Evolutionary conservation across 192 early-diverging fungal genomes (phyloP).

Genomic region (Chytriomyces sp.): DNA sequence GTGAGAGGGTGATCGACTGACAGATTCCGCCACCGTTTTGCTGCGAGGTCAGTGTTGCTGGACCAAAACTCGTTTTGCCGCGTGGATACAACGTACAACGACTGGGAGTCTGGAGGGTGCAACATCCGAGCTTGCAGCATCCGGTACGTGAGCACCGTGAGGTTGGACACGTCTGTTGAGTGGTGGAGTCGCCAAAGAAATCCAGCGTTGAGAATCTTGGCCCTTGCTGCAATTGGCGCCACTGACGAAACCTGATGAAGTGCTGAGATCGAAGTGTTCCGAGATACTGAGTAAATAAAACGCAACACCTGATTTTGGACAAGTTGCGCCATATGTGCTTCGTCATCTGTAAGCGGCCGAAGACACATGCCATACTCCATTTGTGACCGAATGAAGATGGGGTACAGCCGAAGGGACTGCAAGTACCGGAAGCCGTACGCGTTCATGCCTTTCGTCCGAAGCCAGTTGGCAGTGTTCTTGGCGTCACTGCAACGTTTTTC

Average conservation of each 20-base stretch:
- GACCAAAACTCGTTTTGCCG: too few relatives aligned
- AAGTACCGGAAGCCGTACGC: not conserved
- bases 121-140: too few relatives aligned
- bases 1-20: too few relatives aligned
- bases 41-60: too few relatives aligned
- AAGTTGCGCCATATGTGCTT: not conserved
- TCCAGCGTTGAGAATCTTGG: not conserved
- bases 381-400: slow-evolving; percentile 2
- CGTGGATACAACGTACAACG: too few relatives aligned
- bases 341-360: not conserved
- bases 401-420: slow-evolving; percentile 1
- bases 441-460: not conserved
- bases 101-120: too few relatives aligned
- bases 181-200: slow-evolving; percentile 1
- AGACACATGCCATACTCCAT: not conserved
- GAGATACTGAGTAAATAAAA: not conserved
- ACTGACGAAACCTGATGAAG: not conserved
- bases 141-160: too few relatives aligned
- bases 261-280: not conserved
- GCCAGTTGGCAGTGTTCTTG: too few relatives aligned
- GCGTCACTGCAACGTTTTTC: not conserved
- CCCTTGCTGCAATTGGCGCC: not conserved
- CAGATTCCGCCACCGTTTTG: too few relatives aligned
- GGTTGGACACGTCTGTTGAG: too few relatives aligned
- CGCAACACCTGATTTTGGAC: not conserved